Base-by-base conservation (phyloP, 352 stramenopile genomes). In the Pelagophyceae sp. region DNA sequence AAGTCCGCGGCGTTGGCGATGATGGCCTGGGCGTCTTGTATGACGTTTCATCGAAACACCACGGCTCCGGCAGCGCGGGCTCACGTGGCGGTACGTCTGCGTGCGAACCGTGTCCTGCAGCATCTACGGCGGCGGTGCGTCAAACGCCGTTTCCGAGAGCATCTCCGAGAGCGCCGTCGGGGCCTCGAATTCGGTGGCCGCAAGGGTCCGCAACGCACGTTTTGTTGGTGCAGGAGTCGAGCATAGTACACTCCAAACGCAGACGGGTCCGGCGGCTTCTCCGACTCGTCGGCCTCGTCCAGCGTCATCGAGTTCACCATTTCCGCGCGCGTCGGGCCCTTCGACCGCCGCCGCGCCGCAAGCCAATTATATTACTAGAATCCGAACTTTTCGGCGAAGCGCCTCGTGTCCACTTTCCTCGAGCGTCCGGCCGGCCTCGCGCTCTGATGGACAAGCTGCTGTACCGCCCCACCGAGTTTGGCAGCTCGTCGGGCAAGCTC, bases 71-170 rank as follows among this genome's bases (percentile, higher is more conserved):
- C 45, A 23, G 23, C 45, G 45, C 11, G 11, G 45, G 23, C 45
- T 11, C 11, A 54, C 45, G 11, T 96, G 90, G 1, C 67, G 67
- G 87, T 98, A 98, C 31, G 93, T 96, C 72, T 91, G 91, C 35
- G 94, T 97, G 38, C 94, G 89, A 33, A 96, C 88, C 74, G 89
- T 84, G 81, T 98, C 93, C 83, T 98, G 93, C 40, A 98, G 88
- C 93, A 98, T 98, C 45, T 54, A 23, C 45, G n/a, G n/a, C n/a
- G n/a, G n/a, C n/a, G n/a, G n/a, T n/a, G n/a, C n/a, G n/a, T n/a
- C n/a, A n/a, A n/a, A n/a, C n/a, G n/a, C n/a, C n/a, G n/a, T n/a
- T n/a, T n/a, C n/a, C n/a, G n/a, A n/a, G n/a, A n/a, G n/a, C 83
- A 97, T 98, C 80, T 98, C n/a, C n/a, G n/a, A n/a, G n/a, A n/a